Evolutionary conservation across 2,329 filamentous ascomycete genomes (phyloP).

Genomic region (Curvularia spicifera): DNA sequence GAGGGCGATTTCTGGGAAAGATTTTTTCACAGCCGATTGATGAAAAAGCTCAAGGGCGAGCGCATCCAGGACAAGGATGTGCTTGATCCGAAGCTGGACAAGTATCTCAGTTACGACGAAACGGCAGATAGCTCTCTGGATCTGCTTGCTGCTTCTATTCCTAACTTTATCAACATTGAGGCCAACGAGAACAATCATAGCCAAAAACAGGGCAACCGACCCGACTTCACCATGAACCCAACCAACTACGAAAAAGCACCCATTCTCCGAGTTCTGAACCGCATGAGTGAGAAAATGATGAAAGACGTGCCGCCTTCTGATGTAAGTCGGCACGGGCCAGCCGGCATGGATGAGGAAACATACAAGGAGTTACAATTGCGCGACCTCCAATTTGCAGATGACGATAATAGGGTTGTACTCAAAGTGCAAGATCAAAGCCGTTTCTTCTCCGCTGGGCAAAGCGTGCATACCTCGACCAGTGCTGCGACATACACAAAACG

Average conservation of each 20-base stretch:
- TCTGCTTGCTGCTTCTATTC: conserved; percentile 68
- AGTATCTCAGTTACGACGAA: conserved; percentile 79
- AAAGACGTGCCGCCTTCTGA: conserved; percentile 83
- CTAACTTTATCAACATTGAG: conserved; percentile 88
- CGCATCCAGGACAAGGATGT: conserved; percentile 79
- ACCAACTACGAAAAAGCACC: conserved; percentile 76
- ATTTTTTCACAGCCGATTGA: conserved; percentile 89
- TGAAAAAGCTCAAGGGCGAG: conserved; percentile 91
- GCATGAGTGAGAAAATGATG: conserved; percentile 90
- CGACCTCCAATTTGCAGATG: conserved; percentile 76
- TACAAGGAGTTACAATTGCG: conserved; percentile 77
- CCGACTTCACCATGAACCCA: conserved; percentile 89
- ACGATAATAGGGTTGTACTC: conserved; percentile 79
- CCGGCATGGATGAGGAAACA: conserved; percentile 73
- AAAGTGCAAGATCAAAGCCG: conserved; percentile 87
- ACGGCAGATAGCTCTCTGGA: conserved; percentile 54
- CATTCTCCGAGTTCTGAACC: conserved; percentile 88
- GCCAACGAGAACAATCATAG: conserved; percentile 96
- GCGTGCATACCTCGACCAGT: conserved; percentile 54
- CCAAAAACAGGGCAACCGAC: conserved; percentile 82
- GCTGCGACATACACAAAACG: conserved; percentile 70
- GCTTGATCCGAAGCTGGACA: conserved; percentile 80
- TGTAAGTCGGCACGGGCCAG: conserved; percentile 67
- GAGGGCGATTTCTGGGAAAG: conserved; percentile 89
- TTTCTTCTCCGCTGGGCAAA: conserved; percentile 69